Base-by-base conservation (phyloP, 306 rosid species). In the Quercus mongolica region DNA sequence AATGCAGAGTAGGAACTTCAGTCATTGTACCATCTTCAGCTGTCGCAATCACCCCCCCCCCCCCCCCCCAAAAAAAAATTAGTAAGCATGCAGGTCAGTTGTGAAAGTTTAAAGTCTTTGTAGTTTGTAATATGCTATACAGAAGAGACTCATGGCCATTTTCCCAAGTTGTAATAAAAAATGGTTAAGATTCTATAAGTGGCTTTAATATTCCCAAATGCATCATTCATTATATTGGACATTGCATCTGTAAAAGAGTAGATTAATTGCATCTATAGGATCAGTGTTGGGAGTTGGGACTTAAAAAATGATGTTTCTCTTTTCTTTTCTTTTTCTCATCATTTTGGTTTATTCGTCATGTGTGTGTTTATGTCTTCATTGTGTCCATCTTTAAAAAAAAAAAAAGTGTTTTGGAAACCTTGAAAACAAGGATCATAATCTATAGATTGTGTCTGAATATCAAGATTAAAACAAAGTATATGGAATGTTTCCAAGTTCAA, bases 361-460 rank as follows among this genome's bases (percentile, higher is more conserved):
- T 5, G 26, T 41, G 35, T 56, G 73, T 70, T 68, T 86, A 58
- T 20, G 65, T 78, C 56, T 71, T 18, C 59, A 35, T 18, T 81
- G 69, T 21, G 68, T 49, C n/a, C 26, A 54, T 44, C 69, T 5
- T 31, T 5, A 20, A 38, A 41, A 61, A 31, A n/a, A 46, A 51
- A 55, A 30, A 28, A 74, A 6, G 10, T 25, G 73, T 70, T 84
- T 70, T 59, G 79, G 23, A 62, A 71, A 51, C 73, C 28, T 35
- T 71, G 72, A 79, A 69, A n/a, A 75, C 49, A 54, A 67, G 76
- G 26, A 78, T 74, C 68, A 62, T 73, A 64, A 56, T 76, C 75
- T 73, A 58, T 23, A n/a, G 28, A 52, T 71, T 44, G 55, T 59
- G 64, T 58, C 18, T 20, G 19, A 51, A 46, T 68, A 74, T 41